Evolutionary conservation across 441 rosid species (phyloP), one percentile per base, ranked within the genome.

Genomic region (Breynia disticha): DNA sequence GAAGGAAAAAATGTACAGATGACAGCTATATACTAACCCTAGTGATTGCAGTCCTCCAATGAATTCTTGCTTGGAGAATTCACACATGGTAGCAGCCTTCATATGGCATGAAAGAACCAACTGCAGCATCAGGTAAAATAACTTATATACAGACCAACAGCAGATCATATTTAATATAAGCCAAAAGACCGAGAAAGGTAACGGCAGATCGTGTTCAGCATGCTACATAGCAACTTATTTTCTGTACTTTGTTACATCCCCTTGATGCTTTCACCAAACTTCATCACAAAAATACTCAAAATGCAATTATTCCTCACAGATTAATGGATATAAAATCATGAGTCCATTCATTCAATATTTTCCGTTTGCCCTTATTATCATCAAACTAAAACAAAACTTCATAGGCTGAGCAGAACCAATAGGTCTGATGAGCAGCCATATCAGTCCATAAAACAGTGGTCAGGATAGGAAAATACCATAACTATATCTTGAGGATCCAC

Each of bases 401-500:
- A 24, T 24, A 7, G 32, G 32, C 32, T 24, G 32, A 24, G 32
- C 32, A 24, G 32, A 24, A 24, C 32, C 32, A 24, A 24, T 24
- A 24, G 3, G 7, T 24, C 32, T 24, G 32, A 24, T 24, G 32
- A 7, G 32, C 32, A 2, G 32, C 32, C 32, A 24, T 24, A 24
- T 24, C 32, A 24, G 3, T 24, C 32, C 32, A 24, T 24, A 24
- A 24, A 24, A 7, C 32, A 2, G 3, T 7, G 7, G 32, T 39
- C 15, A 39, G 43, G 22, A 32, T 44, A 22, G 48, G n/a, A 12
- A 71, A 95, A 69, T 80, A 91, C 97, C 89, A 76, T 91, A 56
- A 91, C 94, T 43, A 91, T 88, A 76, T 91, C 98, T 76, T 91
- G 98, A 56, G 97, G 96, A 79, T 91, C 98, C 70, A 87, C 98